A percentile compares a stretch with the other conserved stretches of the same genome.
Conservation (phyloP, 2,329 filamentous ascomycete species). For the Lasiodiplodia hormozganensis region DNA sequence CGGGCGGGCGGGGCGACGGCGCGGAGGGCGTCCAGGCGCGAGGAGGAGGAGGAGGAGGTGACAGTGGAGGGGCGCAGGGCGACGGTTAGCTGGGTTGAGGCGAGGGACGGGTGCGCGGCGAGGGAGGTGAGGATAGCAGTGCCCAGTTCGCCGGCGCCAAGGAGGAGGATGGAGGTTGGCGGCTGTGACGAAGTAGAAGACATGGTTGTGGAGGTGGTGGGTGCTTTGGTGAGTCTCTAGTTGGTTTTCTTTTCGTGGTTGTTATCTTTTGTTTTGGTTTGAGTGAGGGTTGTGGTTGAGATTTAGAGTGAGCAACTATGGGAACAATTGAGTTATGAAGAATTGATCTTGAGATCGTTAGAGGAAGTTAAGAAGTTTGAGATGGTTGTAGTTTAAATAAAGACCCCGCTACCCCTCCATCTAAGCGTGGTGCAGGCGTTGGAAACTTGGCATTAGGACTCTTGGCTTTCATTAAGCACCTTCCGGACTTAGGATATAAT, state of each 20-base stretch:
- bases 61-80: conserved; percentile 61
- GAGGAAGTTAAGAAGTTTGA: neutral
- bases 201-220: neutral
- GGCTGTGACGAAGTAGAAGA: neutral
- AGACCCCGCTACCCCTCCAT: neutral
- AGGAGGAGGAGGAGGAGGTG: conserved; percentile 38
- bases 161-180: conserved; percentile 57
- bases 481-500: conserved; percentile 20
- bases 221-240: neutral
- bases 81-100: conserved; percentile 56
- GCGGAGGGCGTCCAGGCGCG: conserved; percentile 31
- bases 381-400: neutral
- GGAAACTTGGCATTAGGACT: neutral
- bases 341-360: neutral
- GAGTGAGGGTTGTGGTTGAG: neutral
- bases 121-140: conserved; percentile 62
- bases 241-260: neutral
- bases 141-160: conserved; percentile 73
- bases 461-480: neutral
- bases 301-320: neutral
- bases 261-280: neutral
- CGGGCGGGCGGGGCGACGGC: neutral
- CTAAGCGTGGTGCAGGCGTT: neutral
- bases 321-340: neutral
- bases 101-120: conserved; percentile 46